These are phyloP conservation scores for Xylariaceae sp. DNA, from an alignment of 2,329 filamentous ascomycete species.

Conservation along the genomic window DNA sequence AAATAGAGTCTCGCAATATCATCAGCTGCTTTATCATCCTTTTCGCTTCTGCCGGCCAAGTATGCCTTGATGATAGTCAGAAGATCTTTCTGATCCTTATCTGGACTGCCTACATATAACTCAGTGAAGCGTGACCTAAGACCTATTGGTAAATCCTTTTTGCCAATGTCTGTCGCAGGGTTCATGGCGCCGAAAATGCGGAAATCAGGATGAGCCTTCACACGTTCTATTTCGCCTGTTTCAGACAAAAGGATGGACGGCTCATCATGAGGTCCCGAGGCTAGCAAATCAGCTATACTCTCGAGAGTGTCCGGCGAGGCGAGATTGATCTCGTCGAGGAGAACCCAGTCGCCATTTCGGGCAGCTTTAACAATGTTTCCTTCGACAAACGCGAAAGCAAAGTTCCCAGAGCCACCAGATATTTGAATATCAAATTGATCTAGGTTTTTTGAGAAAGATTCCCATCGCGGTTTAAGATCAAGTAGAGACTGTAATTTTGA, in stretches of 20 bases:
- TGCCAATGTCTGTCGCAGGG: constrained; percentile 93
- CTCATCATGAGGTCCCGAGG: constrained; percentile 63
- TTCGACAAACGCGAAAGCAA: constrained; percentile 94
- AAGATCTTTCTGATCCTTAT: constrained; percentile 80
- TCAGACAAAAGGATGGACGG: constrained; percentile 89
- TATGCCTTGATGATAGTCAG: constrained; percentile 86
- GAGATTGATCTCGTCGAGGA: constrained; percentile 95
- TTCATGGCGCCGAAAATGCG: constrained; percentile 99
- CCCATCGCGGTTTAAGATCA: constrained; percentile 67
- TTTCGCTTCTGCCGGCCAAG: constrained; percentile 65
- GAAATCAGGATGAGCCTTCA: constrained; percentile 87
- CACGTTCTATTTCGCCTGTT: constrained; percentile 86
- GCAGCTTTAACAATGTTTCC: constrained; percentile 96
- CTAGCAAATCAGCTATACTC: constrained; percentile 83
- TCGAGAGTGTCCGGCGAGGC: constrained; percentile 93
- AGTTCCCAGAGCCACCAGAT: constrained; percentile 65
- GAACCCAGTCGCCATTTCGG: constrained; percentile 92
- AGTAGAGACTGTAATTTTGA: constrained; percentile 63
- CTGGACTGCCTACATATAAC: constrained; percentile 87
- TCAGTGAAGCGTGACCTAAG: constrained; percentile 92
- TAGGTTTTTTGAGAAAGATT: constrained; percentile 69
- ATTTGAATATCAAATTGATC: constrained; percentile 79
- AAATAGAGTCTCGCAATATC: constrained; percentile 87
- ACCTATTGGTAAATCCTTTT: constrained; percentile 85
- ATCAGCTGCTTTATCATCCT: constrained; percentile 68